A percentile compares a stretch with the other conserved stretches of the same genome.
These are phyloP conservation scores for Allomyces javanicus DNA, from an alignment of 192 early-diverging fungal species.

Conservation along the genomic window DNA sequence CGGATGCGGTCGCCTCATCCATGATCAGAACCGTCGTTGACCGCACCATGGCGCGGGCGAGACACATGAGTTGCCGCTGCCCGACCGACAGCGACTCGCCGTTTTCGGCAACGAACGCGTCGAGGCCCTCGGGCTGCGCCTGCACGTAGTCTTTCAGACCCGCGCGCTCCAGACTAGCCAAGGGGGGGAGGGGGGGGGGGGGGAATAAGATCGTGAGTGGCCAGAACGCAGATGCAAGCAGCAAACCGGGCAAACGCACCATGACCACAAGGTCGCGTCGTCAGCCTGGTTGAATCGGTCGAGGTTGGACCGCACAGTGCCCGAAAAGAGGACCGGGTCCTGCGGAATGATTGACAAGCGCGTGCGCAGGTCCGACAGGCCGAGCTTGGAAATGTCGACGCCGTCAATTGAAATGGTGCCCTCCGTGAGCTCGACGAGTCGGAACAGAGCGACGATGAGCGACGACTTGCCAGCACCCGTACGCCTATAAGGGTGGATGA, in stretches of 20 bases:
- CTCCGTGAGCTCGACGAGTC: conserved; percentile 31
- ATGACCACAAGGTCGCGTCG: conserved; percentile 40
- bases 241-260: too few relatives aligned
- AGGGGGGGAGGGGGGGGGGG: too few relatives aligned
- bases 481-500: conserved; percentile 14
- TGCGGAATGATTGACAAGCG: conserved; percentile 19
- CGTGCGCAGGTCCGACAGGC: conserved; percentile 26
- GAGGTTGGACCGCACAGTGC: conserved; percentile 28
- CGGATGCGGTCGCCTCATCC: conserved; percentile 6
- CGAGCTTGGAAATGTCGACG: conserved; percentile 39
- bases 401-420: conserved; percentile 60
- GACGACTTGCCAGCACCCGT: conserved; percentile 68
- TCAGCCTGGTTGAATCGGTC: conserved; percentile 28
- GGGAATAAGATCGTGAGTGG: too few relatives aligned
- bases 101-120: conserved; percentile 11
- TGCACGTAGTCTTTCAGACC: too few relatives aligned
- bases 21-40: conserved; percentile 8
- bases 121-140: conserved; percentile 7
- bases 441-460: conserved; percentile 45
- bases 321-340: conserved; percentile 22
- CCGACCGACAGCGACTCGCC: conserved; percentile 15
- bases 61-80: conserved; percentile 21
- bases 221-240: too few relatives aligned
- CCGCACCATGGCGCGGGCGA: conserved; percentile 24
- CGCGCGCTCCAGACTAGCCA: too few relatives aligned